Evolutionary conservation across 805 yeast genomes (phyloP).

Genomic region (Ogataea degrootiae): DNA sequence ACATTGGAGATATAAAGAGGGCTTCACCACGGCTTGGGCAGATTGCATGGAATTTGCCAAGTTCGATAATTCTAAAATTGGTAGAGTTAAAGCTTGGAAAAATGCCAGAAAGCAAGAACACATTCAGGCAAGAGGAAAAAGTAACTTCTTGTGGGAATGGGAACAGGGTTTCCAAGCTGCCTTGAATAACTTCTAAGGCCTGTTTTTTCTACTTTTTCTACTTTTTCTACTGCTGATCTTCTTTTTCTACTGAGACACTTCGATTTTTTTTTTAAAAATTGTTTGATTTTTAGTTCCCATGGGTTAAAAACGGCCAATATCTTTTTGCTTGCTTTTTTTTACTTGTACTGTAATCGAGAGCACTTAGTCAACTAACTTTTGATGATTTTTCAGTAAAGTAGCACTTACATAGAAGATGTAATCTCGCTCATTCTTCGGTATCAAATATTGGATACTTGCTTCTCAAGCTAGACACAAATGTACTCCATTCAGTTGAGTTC

Average conservation of each 20-base stretch:
- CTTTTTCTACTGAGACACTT: not conserved
- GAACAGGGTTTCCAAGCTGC: constrained; percentile 80
- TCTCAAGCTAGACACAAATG: constrained; percentile 13
- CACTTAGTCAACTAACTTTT: too few relatives aligned
- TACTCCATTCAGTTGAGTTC: constrained; percentile 19
- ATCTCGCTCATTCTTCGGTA: constrained; percentile 12
- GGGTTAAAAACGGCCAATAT: too few relatives aligned
- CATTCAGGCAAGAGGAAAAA: constrained; percentile 46
- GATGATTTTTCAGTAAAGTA: not conserved
- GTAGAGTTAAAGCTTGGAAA: constrained; percentile 70
- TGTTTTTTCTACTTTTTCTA: not conserved
- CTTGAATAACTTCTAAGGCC: constrained; percentile 33
- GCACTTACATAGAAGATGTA: not conserved
- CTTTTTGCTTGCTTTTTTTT: too few relatives aligned
- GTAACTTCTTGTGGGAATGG: constrained; percentile 77
- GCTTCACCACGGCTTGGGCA: constrained; percentile 68
- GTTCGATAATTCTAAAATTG: constrained; percentile 66
- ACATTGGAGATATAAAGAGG: constrained; percentile 77
- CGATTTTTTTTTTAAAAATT: too few relatives aligned
- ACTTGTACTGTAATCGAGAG: too few relatives aligned
- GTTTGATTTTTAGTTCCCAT: too few relatives aligned
- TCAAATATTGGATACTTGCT: constrained; percentile 20
- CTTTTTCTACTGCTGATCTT: not conserved
- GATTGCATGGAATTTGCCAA: constrained; percentile 68
- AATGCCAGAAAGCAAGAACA: constrained; percentile 61